A percentile compares a stretch with the other conserved stretches of the same genome.
These are phyloP conservation scores for Pleurotus tuoliensis DNA, from an alignment of 768 basidiomycete genomes.

Conservation along the genomic window DNA sequence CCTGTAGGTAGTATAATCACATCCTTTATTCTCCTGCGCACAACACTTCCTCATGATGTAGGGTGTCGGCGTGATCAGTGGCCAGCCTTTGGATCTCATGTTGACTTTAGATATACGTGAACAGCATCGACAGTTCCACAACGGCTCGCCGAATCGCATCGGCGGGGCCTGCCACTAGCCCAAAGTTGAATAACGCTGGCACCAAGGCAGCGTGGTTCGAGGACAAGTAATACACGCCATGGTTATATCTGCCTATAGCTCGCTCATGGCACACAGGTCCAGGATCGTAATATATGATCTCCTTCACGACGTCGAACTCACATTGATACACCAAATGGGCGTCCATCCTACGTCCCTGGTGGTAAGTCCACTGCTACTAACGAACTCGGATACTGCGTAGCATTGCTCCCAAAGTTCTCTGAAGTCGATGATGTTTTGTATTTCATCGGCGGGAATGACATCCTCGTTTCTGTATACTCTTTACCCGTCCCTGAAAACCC, in stretches of 20 bases:
- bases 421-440: neutral
- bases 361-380: neutral
- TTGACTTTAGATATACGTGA: neutral
- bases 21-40: no score
- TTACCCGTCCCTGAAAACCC: neutral
- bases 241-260: no score
- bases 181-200: neutral
- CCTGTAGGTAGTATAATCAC: no score
- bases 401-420: neutral
- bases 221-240: neutral
- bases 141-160: neutral
- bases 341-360: neutral
- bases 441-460: neutral
- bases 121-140: neutral
- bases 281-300: neutral
- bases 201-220: slow-evolving; percentile 1
- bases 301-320: neutral
- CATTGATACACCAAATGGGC: neutral
- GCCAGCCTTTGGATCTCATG: neutral
- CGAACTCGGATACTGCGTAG: neutral
- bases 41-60: neutral
- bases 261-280: neutral
- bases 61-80: neutral
- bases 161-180: neutral
- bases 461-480: neutral